Base-by-base conservation (phyloP, 169 alveolate genomes). In the Perkinsus marinus region DNA sequence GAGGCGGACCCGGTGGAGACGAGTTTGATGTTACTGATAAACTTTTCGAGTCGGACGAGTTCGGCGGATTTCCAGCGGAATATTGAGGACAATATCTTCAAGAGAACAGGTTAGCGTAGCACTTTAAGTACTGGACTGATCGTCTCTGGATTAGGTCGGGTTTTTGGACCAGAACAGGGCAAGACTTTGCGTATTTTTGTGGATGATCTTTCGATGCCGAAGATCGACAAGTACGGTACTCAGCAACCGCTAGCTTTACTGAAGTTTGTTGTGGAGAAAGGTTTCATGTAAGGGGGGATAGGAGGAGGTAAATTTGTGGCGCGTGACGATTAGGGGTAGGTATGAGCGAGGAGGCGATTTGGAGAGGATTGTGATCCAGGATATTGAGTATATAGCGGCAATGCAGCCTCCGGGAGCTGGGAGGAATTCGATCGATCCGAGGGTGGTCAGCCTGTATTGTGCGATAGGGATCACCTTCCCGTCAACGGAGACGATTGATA, bases 341-440 rank as follows among this genome's bases (percentile, higher is more conserved):
- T 39, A 96, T 93, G 96, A 97, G 79, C 93, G 98, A 92, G 97
- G 96, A 46, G 96, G 96, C 39, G 97, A 95, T 39, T 94, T 97
- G 68, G 98, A 97, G 89, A 93, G 95, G 39, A 94, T 95, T 39
- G 92, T 94, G 39, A 94, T 96, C 39, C 96, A 95, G 41, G 99
- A 98, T 92, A 95, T 98, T 34, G 95, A 96, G 89, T 97, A 95
- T 91, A 94, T 97, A 68, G 97, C 97, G 39, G 98, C 98, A 19
- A 96, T 97, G 96, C 95, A 96, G 68, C 99, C 99, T 0, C 98
- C 98, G 19, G 98, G 98, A 43, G 98, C 98, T 89, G 99, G 98
- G 90, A 94, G 97, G 39, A 96, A 96, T 93, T 93, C 95, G 43
- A 94, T 97, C 34, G 99, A 97, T 92, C 98, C 99, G 9, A 95